Evolutionary conservation across 139 green algal genomes (phyloP).

Genomic region (Coelastrella sp.): DNA sequence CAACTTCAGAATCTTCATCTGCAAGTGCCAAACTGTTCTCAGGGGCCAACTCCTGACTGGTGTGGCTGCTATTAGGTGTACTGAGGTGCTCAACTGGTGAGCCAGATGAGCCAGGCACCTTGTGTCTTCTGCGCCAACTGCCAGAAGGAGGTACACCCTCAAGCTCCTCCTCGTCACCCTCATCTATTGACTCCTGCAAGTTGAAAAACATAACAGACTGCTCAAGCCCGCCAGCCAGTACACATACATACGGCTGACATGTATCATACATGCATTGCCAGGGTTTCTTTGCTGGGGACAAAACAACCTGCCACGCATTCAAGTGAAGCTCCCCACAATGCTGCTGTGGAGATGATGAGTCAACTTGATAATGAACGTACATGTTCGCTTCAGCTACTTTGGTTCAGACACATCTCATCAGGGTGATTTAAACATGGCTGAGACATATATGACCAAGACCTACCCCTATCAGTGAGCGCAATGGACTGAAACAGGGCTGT

Average conservation of each 20-base stretch:
- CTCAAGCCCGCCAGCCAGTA: no score
- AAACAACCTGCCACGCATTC: no score
- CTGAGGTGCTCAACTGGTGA: constrained; percentile 1
- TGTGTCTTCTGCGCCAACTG: constrained; percentile 11
- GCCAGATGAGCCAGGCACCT: background rate
- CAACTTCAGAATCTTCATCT: background rate
- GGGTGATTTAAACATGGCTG: background rate
- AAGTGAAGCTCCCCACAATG: no score
- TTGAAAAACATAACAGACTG: background rate
- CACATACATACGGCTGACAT: background rate
- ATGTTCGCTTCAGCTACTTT: background rate
- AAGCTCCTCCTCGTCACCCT: constrained; percentile 1
- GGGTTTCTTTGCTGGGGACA: no score
- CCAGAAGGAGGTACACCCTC: constrained; percentile 1
- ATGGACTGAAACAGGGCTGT: background rate
- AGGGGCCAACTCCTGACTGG: background rate
- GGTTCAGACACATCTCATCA: background rate
- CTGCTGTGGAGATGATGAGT: no score
- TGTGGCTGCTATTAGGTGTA: background rate
- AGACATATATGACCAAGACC: no score
- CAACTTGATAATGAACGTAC: no score
- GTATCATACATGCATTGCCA: background rate
- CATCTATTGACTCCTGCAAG: constrained; percentile 39
- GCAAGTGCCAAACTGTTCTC: background rate
- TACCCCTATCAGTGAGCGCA: constrained; percentile 25